These are phyloP conservation scores for Pyricularia sp. DNA, from an alignment of 2,329 filamentous ascomycete genomes.

Conservation along the genomic window DNA sequence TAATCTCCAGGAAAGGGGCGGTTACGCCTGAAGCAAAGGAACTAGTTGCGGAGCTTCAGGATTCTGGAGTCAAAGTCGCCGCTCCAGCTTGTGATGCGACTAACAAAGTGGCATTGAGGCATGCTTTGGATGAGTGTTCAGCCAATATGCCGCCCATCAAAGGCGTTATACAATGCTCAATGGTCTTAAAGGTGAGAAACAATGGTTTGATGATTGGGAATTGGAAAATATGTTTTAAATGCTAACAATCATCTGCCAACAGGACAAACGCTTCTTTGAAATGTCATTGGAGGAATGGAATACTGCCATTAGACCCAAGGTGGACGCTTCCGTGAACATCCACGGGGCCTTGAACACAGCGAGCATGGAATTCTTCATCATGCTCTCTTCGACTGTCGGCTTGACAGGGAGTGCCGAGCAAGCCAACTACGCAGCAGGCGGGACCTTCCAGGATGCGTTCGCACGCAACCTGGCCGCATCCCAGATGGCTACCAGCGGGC, in stretches of 20 bases:
- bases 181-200: slow-evolving; percentile 12
- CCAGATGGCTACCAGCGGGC: background rate
- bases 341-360: slow-evolving; percentile 5
- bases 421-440: slow-evolving; percentile 28
- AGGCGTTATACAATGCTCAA: slow-evolving; percentile 24
- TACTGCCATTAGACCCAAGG: slow-evolving; percentile 7
- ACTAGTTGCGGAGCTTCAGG: slow-evolving; percentile 8
- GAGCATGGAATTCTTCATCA: slow-evolving; percentile 27
- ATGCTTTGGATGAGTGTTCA: background rate
- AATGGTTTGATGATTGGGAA: background rate
- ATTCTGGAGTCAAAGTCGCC: background rate
- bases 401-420: slow-evolving; percentile 25
- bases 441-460: slow-evolving; percentile 22
- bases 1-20: slow-evolving; percentile 12
- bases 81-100: slow-evolving; percentile 1
- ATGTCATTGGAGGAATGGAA: slow-evolving; percentile 5
- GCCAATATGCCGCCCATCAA: slow-evolving; percentile 16
- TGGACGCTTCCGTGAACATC: slow-evolving; percentile 15
- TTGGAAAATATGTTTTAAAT: background rate
- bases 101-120: background rate
- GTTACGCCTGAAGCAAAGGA: slow-evolving; percentile 3
- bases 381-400: slow-evolving; percentile 27
- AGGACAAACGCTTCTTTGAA: slow-evolving; percentile 3
- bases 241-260: background rate
- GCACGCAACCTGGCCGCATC: slow-evolving; percentile 1